Evolutionary conservation across 768 basidiomycete genomes (phyloP), one percentile per base, ranked within the genome.

Genomic region (Mycena maculata): DNA sequence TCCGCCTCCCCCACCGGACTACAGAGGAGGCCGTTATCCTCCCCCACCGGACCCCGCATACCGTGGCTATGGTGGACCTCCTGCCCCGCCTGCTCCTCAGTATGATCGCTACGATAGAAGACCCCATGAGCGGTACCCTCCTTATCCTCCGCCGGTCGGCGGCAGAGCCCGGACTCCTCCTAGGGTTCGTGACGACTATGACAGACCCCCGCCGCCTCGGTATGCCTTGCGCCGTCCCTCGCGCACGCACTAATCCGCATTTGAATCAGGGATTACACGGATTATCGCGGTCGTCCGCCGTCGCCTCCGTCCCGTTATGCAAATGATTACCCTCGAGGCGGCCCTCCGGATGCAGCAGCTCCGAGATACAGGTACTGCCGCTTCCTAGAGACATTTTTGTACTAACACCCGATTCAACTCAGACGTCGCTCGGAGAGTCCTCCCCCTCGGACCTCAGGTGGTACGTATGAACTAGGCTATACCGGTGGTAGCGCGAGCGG

Each of bases 361-460:
- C 81, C 76, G 72, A 83, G 89, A 82, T 84, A 82, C 67, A 81
- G 85, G 84, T 86, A 64, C 44, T 56, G 8, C 28, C 53, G 64
- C 57, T 58, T 20, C 42, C 42, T 27, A 16, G n/a, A 60, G 10
- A 42, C 23, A 55, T 45, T 41, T 25, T 48, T 28, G 48, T 53
- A 48, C 45, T 53, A 20, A 28, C 42, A 65, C 23, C 47, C 27
- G 48, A 27, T 22, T 42, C 56, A 22, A 57, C 25, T 33, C 65
- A 91, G 91, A 63, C 90, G 92, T 71, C 90, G 92, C 57, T 94
- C 92, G 36, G 84, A 88, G 72, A 93, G 92, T 72, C 90, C 90
- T 61, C 84, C 86, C 67, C 79, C 85, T 62, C 82, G 87, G 45
- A 80, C 87, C 65, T 76, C 79, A 73, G 76, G 77, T 25, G 73